Evolutionary conservation across 1,284 basidiomycete species (phyloP).

Genomic region (Fistulinella cinereoalba): DNA sequence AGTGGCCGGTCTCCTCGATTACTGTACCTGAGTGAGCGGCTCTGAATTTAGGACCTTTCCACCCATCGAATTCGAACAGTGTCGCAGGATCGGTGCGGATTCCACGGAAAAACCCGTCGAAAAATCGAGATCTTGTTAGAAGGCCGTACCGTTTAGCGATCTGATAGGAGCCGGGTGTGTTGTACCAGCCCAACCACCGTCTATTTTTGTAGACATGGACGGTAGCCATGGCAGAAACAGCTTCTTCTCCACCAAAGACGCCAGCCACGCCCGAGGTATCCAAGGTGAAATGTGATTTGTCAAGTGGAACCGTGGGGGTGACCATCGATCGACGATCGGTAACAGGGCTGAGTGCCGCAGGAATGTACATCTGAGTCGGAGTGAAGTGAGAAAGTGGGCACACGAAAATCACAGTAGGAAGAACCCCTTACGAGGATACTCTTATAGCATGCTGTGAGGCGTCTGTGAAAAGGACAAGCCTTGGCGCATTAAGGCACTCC

Average conservation of each 20-base stretch:
- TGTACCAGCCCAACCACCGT: constrained; percentile 35
- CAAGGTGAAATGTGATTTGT: constrained; percentile 21
- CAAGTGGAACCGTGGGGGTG: constrained; percentile 8
- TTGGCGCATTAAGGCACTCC: no score
- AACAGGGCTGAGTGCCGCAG: constrained; percentile 15
- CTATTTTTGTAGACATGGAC: constrained; percentile 32
- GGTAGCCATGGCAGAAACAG: constrained; percentile 35
- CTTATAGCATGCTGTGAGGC: no score
- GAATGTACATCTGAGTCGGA: constrained; percentile 23
- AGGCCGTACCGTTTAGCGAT: constrained; percentile 31
- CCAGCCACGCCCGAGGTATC: constrained; percentile 31
- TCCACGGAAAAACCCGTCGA: constrained; percentile 32
- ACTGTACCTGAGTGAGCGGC: constrained; percentile 29
- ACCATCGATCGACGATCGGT: constrained; percentile 13
- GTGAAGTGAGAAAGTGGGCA: not conserved
- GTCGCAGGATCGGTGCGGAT: constrained; percentile 27
- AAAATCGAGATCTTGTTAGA: constrained; percentile 29
- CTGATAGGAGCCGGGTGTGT: constrained; percentile 35
- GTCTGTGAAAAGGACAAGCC: no score
- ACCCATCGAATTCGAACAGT: constrained; percentile 29
- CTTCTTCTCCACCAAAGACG: constrained; percentile 35
- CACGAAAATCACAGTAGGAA: constrained; percentile 6
- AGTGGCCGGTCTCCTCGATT: constrained; percentile 28
- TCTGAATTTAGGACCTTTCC: constrained; percentile 28
- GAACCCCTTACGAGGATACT: no score